Base-by-base conservation (phyloP, 2,329 filamentous ascomycete species). In the Daldinia sp. region DNA sequence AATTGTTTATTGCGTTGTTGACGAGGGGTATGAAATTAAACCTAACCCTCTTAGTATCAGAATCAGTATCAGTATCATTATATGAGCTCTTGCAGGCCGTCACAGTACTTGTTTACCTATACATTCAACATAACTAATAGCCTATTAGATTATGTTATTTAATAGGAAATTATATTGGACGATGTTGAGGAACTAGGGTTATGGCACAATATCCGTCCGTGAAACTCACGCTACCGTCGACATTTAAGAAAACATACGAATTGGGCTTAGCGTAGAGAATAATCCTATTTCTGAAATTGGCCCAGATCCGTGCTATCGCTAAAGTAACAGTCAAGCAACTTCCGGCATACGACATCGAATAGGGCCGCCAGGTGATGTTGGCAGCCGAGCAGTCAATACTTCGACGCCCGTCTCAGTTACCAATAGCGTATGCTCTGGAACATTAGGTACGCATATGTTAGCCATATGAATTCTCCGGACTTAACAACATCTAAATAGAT, bases 11-110 rank as follows among this genome's bases (percentile, higher is more conserved):
- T 42, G 50, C 23, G 2, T 37, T 39, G 33, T 51, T 44, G 18
- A 58, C 39, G 63, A 66, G 56, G 63, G 58, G 58, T n/a, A 35
- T 35, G 30, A 9, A 44, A 42, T 41, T 28, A 57, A 57, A 57
- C 54, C 41, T 15, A 50, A 57, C 30, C 4, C 15, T n/a, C 56
- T 33, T 46, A 33, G 37, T 42, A 35, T 28, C 6, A 15, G 12
- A 13, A 13, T 15, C 35, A 35, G 39, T 33, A 54, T 15, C 6
- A 30, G 4, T 39, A 39, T 9, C 35, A 33, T 35, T 37, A 37
- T 37, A 20, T 44, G 15, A 46, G 41, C 4, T 30, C 26, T 30
- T 6, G 13, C 26, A 50, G 18, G 7, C 26, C 15, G n/a, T 18
- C 26, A 7, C 6, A 15, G 18, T n/a, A 48, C 13, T 10, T 26